Conservation (phyloP, 140 eudicot genomes). For the Bidens hawaiensis region DNA sequence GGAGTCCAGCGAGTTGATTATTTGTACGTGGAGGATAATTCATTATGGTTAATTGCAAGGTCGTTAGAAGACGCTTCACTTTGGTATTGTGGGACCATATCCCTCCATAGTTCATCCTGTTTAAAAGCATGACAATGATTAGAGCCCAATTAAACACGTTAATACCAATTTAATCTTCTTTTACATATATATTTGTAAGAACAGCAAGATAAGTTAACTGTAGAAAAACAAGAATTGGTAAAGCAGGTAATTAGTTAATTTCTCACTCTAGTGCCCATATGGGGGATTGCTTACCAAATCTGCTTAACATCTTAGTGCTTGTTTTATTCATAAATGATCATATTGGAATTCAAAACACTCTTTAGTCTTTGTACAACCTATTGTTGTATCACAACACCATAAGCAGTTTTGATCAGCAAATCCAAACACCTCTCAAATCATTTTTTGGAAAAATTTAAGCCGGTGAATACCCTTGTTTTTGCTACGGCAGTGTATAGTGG, state of each 20-base stretch:
- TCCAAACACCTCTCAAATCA: no score
- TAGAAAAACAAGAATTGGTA: no score
- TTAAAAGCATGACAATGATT: not conserved
- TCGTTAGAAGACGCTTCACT: conserved; percentile 10
- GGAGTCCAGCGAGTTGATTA: not conserved
- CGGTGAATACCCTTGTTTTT: not conserved
- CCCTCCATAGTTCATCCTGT: conserved; percentile 11
- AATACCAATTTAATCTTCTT: not conserved
- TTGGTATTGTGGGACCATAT: not conserved
- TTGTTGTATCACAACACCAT: no score
- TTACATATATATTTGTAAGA: no score
- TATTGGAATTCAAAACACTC: not conserved
- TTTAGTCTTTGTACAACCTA: not conserved
- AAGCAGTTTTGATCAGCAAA: no score
- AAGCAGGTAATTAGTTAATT: no score
- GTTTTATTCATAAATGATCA: no score
- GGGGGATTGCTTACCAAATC: no score
- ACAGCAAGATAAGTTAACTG: no score
- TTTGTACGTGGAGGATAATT: conserved; percentile 17
- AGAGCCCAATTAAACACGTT: not conserved
- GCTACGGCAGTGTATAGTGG: no score
- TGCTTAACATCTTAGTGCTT: no score
- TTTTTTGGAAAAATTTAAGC: not conserved
- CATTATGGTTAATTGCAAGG: conserved; percentile 25
- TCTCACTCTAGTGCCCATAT: no score